Evolutionary conservation across 805 yeast species (phyloP), one percentile per base, ranked within the genome.

Genomic region (Zygosaccharomyces siamensis): DNA sequence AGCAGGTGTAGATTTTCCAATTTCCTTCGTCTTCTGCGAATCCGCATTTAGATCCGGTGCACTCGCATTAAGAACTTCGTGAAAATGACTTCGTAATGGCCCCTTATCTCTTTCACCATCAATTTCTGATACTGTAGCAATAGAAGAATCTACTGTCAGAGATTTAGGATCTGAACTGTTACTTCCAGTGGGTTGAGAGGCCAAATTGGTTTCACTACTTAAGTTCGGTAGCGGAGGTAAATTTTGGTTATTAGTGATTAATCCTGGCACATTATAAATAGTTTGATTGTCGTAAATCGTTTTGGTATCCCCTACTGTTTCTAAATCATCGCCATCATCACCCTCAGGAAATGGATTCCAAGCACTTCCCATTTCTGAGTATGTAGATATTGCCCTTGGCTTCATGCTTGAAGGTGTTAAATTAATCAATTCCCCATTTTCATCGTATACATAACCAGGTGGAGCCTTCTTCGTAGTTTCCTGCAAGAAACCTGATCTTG

Each of bases 401-500:
- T 59, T 57, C 62, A 60, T 61, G 33, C 62, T 60, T 3, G 69
- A 56, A 2, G 68, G 67, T 0, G 64, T 61, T 31, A 61, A 50
- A 39, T 64, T 64, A 14, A 67, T 60, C 27, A 64, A 52, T 32
- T 62, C 63, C 44, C 65, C 72, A 48, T 54, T 59, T 46, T 57
- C 67, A 57, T 60, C 72, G 50, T 52, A 49, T 8, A 56, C 69
- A 54, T 54, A 67, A 14, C 55, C 80, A 3, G 66, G 64, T 12
- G 67, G 66, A 10, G 54, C 72, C 46, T 55, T 58, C 55, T 42
- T 70, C 64, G 56, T 70, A 66, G 49, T 74, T 56, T 38, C 69
- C 30, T 63, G 60, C 70, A 77, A 52, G 69, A 79, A 39, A 68
- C 71, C 47, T 68, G 75, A 38, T 55, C 68, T 57, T 30, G 53